A percentile compares a stretch with the other conserved stretches of the same genome.
phyloP scores from a whole-genome alignment of 768 basidiomycete species.

The Pluteus cervinus region DNA sequence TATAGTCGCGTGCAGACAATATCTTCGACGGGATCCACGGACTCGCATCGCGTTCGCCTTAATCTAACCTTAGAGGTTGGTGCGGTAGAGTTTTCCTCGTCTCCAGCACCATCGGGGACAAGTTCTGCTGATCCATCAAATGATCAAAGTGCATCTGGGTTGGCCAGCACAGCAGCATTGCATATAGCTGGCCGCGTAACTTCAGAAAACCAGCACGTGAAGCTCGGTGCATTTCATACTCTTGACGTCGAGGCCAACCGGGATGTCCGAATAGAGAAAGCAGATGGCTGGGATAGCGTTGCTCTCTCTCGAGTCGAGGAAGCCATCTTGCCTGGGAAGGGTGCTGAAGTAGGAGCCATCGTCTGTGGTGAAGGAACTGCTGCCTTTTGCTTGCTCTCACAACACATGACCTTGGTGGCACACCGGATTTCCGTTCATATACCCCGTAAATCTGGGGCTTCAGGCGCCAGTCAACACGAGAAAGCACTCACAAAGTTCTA shows the following conservation, averaged over 20 bases:
- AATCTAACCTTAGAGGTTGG: constrained; percentile 81
- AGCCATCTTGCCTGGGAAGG: constrained; percentile 86
- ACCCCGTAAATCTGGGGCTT: constrained; percentile 85
- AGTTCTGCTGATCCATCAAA: constrained; percentile 25
- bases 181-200: constrained; percentile 85
- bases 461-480: constrained; percentile 81
- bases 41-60: constrained; percentile 82
- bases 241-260: constrained; percentile 89
- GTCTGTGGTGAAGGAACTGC: constrained; percentile 96
- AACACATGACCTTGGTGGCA: constrained; percentile 93
- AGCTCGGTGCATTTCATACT: constrained; percentile 91
- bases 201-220: constrained; percentile 83
- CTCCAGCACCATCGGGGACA: constrained; percentile 47
- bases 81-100: constrained; percentile 76
- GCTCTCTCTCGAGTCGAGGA: constrained; percentile 79
- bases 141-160: constrained; percentile 25
- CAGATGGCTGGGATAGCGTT: constrained; percentile 88
- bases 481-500: constrained; percentile 87
- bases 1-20: constrained; percentile 80
- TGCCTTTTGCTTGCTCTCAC: constrained; percentile 88
- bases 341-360: constrained; percentile 94
- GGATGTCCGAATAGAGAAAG: constrained; percentile 85
- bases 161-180: constrained; percentile 48
- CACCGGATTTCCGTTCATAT: constrained; percentile 86
- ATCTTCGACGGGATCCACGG: constrained; percentile 89